Evolutionary conservation across 2,329 filamentous ascomycete species (phyloP).

Genomic region (Aspergillus fumigatiaffinis): DNA sequence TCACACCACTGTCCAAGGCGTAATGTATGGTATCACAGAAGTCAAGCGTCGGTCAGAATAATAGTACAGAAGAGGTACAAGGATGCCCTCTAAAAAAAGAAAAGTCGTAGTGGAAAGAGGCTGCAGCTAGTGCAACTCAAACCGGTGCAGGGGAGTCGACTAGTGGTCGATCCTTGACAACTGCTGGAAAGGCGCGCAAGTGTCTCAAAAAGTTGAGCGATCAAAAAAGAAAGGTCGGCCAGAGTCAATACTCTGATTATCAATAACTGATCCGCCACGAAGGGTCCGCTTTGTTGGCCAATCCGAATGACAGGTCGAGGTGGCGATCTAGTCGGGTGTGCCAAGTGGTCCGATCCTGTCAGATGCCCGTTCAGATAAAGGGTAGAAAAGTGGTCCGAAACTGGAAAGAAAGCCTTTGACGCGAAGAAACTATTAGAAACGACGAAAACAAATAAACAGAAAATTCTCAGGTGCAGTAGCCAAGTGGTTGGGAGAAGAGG

Average conservation of each 20-base stretch:
- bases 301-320: slow-evolving; percentile 6
- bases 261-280: slow-evolving; percentile 10
- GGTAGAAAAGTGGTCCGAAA: background rate
- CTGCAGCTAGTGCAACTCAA: slow-evolving; percentile 23
- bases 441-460: background rate
- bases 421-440: background rate
- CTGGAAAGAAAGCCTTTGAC: background rate
- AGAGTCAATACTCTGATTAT: slow-evolving; percentile 2
- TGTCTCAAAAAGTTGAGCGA: slow-evolving; percentile 9
- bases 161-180: slow-evolving; percentile 14
- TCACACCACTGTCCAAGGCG: slow-evolving; percentile 29
- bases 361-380: background rate
- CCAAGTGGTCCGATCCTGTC: background rate
- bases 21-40: slow-evolving; percentile 32
- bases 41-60: slow-evolving; percentile 36
- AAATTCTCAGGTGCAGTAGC: background rate
- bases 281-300: slow-evolving; percentile 2
- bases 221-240: slow-evolving; percentile 2
- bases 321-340: slow-evolving; percentile 12
- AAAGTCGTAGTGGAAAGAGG: slow-evolving; percentile 14
- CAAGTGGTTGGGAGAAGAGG: slow-evolving; percentile 7
- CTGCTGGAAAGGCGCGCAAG: slow-evolving; percentile 3
- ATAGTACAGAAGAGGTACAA: slow-evolving; percentile 18
- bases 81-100: slow-evolving; percentile 14
- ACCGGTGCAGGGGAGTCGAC: slow-evolving; percentile 11